phyloP scores from a whole-genome alignment of 192 early-diverging fungal species.

The Mortierella antarctica region DNA sequence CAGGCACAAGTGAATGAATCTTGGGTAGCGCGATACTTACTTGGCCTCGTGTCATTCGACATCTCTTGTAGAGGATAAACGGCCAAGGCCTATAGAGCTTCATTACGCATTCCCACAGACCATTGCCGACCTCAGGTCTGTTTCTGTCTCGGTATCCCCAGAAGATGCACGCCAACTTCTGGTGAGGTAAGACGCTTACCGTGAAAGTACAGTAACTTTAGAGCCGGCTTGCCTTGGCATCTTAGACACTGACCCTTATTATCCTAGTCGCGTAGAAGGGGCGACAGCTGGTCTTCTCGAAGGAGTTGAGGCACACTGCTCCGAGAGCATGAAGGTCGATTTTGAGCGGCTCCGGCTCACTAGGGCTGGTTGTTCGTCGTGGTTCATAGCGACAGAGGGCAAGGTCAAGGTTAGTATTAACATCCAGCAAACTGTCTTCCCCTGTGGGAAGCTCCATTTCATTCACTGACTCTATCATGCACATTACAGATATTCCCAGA shows the following conservation, averaged over 20 bases:
- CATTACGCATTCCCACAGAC: conserved; percentile 18
- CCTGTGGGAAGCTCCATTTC: not conserved
- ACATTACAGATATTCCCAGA: conserved; percentile 18
- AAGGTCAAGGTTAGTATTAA: conserved; percentile 29
- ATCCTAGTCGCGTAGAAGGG: conserved; percentile 13
- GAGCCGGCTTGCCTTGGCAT: not conserved
- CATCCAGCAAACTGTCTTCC: not conserved
- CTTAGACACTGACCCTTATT: not conserved
- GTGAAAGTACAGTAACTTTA: too few relatives aligned
- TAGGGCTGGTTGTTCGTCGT: conserved; percentile 36
- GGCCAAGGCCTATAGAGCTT: conserved; percentile 13
- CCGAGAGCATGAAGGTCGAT: conserved; percentile 38
- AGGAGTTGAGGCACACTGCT: conserved; percentile 36
- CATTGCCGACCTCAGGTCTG: conserved; percentile 1
- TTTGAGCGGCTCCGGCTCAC: conserved; percentile 26
- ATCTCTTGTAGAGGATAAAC: not conserved
- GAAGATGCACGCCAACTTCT: conserved; percentile 26
- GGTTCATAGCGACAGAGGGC: conserved; percentile 48
- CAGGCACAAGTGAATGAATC: too few relatives aligned
- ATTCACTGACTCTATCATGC: not conserved
- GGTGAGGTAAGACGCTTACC: conserved; percentile 9
- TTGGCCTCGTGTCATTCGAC: not conserved
- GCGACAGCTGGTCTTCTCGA: conserved; percentile 23
- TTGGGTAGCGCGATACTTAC: too few relatives aligned
- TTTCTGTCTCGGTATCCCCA: conserved; percentile 17